Evolutionary conservation across 2,329 filamentous ascomycete genomes (phyloP), one percentile per base, ranked within the genome.

Genomic region (Talaromyces funiculosus): DNA sequence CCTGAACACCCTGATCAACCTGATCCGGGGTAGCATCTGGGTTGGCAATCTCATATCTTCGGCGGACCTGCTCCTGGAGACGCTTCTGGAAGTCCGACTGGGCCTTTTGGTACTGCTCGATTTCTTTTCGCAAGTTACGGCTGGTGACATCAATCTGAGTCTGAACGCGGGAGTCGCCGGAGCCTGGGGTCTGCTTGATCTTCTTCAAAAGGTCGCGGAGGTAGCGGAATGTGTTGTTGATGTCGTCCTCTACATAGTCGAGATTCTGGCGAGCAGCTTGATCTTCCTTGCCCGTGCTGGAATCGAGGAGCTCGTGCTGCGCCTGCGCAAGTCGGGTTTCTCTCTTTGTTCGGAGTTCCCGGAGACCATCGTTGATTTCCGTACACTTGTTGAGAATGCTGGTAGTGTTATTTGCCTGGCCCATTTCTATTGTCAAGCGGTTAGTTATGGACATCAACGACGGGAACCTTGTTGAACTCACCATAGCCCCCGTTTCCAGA

Each of bases 11-110:
- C 61, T 88, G 84, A 61, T 84, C 82, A 29, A 97, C 85, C 74
- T 97, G 92, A 45, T 82, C 80, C 58, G 94, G 90, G 29, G 85
- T 84, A 3, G 90, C 90, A 61, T 96, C 87, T 22, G 92, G 90
- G 65, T 86, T 84, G 59, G 94, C 92, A 72, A 97, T 97, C 62
- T 89, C 85, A 77, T 95, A 96, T 73, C 97, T 92, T 59, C 94
- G 85, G 66, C 87, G 89, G 78, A 95, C 90, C 75, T 95, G 90
- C 54, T 91, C 89, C 72, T 90, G 84, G 33, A 90, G 86, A 67
- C 88, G 87, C 75, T 89, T 89, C 71, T 89, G 85, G 82, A 92
- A 96, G 22, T 87, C 83, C 1, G 85, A 85, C 75, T 97, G 92
- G 59, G 90, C 81, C 65, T 86, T 82, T 76, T 94, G 90, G 80